Evolutionary conservation across 2,329 filamentous ascomycete species (phyloP), one percentile per base, ranked within the genome.

Genomic region (Ophiocordyceps unilateralis): DNA sequence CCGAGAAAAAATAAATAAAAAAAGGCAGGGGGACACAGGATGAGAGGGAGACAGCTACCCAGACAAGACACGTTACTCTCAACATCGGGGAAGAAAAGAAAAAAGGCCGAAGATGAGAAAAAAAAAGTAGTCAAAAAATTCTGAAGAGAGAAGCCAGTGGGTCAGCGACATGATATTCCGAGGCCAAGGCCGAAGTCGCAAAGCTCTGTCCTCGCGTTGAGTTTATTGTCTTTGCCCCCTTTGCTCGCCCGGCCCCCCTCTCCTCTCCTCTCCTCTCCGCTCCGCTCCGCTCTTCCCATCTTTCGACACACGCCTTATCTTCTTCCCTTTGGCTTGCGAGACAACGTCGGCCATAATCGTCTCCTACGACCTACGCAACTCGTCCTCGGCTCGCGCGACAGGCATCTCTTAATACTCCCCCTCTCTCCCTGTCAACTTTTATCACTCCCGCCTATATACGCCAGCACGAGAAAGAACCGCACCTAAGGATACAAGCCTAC

Each of bases 171-270:
- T n/a, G n/a, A n/a, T n/a, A n/a, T n/a, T n/a, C n/a, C n/a, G n/a
- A n/a, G n/a, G n/a, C n/a, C n/a, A n/a, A n/a, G n/a, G n/a, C n/a
- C n/a, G n/a, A n/a, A n/a, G n/a, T n/a, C n/a, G n/a, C n/a, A n/a
- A n/a, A n/a, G n/a, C n/a, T 55, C 59, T 44, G 41, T 44, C 41
- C 38, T 43, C 43, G 40, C 45, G 39, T 32, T 43, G 28, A 46
- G 40, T 46, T 48, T 45, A 40, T 47, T 45, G 45, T 46, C 40
- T 41, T 49, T 45, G 48, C 48, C 44, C 47, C 43, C 47, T 45
- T 44, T 49, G 42, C 48, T 48, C 53, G 45, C 48, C 48, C 53
- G 26, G 12, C 23, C 14, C 8, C 5, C 32, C 28, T 17, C 26
- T 20, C 43, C 28, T 32, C 43, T 30, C 21, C 42, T 24, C 41